phyloP scores from a whole-genome alignment of 169 alveolate genomes.

The Blepharisma undulans region DNA sequence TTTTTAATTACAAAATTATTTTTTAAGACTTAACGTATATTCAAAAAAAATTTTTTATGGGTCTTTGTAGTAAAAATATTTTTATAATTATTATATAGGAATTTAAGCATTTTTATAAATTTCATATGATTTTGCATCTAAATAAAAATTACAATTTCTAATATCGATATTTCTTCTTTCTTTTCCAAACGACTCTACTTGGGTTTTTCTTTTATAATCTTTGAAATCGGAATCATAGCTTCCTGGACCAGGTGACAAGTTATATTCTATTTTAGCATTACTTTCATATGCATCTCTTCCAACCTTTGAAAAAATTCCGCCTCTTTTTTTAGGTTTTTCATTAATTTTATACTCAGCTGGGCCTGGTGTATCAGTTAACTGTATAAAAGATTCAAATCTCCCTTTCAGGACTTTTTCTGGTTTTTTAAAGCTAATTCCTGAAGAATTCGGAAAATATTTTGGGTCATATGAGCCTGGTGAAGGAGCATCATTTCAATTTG shows the following conservation, averaged over 20 bases:
- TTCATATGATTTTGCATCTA: slow-evolving; percentile 13
- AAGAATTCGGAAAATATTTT: neutral
- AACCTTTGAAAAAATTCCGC: neutral
- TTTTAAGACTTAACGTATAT: too few relatives aligned
- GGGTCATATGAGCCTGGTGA: slow-evolving; percentile 7
- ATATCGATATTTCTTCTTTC: slow-evolving; percentile 2
- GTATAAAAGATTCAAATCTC: neutral
- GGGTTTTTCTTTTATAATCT: neutral
- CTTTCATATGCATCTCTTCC: neutral
- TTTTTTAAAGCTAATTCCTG: neutral
- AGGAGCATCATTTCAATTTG: neutral
- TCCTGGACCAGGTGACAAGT: slow-evolving; percentile 26
- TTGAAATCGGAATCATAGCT: neutral
- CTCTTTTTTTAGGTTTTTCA: neutral
- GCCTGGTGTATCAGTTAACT: neutral
- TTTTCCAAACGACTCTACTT: neutral
- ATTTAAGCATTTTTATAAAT: neutral
- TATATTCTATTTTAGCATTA: neutral
- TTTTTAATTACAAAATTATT: too few relatives aligned
- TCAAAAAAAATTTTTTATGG: too few relatives aligned
- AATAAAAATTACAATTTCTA: slow-evolving; percentile 20
- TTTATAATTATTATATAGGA: too few relatives aligned
- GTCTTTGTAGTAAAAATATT: neutral
- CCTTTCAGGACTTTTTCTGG: neutral
- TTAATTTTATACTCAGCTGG: neutral